These are phyloP conservation scores for Warburgia ugandensis DNA, from an alignment of 164 flowering plant species.

Conservation along the genomic window DNA sequence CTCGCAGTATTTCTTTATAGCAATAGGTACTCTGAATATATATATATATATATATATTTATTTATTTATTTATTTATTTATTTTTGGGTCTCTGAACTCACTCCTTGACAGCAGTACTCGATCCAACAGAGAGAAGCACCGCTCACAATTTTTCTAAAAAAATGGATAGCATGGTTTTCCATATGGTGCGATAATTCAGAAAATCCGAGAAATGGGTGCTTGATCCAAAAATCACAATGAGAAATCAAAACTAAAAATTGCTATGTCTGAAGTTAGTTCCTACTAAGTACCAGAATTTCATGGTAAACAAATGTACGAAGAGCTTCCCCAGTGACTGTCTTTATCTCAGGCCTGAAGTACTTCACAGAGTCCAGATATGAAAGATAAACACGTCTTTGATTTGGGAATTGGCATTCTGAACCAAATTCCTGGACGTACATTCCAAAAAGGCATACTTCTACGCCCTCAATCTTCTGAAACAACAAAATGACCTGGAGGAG, in stretches of 20 bases:
- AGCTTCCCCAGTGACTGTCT: constrained; percentile 83
- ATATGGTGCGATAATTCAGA: no score
- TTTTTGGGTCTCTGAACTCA: no score
- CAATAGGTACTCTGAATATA: no score
- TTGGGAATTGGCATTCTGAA: constrained; percentile 15
- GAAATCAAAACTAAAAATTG: background rate
- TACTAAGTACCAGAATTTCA: constrained; percentile 94
- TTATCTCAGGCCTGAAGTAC: constrained; percentile 91
- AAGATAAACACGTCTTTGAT: constrained; percentile 17
- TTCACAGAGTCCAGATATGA: constrained; percentile 85
- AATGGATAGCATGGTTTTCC: no score
- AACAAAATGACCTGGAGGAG: constrained; percentile 14
- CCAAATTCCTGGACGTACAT: constrained; percentile 26
- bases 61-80: no score
- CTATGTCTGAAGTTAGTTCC: no score
- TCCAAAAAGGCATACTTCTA: constrained; percentile 19
- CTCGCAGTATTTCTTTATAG: no score
- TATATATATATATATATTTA: no score
- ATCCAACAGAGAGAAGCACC: no score
- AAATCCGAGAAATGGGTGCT: no score
- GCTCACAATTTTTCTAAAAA: no score
- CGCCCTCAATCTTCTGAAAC: constrained; percentile 26
- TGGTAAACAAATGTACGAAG: constrained; percentile 97
- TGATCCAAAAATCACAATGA: background rate
- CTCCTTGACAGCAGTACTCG: no score